Evolutionary conservation across 2,329 filamentous ascomycete genomes (phyloP), one percentile per base, ranked within the genome.

Genomic region (Aureobasidium sp.): DNA sequence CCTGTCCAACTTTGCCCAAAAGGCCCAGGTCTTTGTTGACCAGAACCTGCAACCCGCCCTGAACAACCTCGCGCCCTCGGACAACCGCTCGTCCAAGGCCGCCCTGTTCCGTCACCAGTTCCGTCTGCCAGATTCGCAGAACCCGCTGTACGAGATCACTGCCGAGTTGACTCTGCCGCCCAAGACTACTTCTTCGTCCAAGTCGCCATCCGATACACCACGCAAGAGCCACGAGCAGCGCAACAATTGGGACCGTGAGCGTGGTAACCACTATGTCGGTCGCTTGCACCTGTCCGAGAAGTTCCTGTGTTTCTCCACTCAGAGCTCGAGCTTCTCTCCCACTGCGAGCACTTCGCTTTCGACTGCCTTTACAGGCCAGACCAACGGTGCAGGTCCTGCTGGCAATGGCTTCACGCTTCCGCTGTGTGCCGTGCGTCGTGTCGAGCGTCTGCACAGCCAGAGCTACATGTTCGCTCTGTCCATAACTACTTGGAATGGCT

Each of bases 341-440:
- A 87, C 88, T 0, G 88, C 93, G 16, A 96, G 86, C 73, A 85
- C 88, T 25, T 87, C 85, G 65, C 87, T 88, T 0, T 92, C 91
- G 25, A 90, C 88, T 50, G 85, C 85, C 62, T 97, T 95, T 76
- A 95, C 91, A 4, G 94, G 92, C 16, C 90, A 96, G 73, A 97
- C 93, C 32, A 89, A 96, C 71, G 91, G 94, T 63, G 90, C 90
- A 27, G 94, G 94, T 0, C 93, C 94, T 3, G 90, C 90, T 61
- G 93, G 92, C 42, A 97, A 97, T 79, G 94, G 94, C 63, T 97
- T 99, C 74, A 97, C 90, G 2, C 85, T 97, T 61, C 94, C 94
- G 5, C 82, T 99, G 27, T 97, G 90, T 74, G 89, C 91, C 58
- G 93, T 99, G 68, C 84, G 94, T 65, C 83, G 92, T 57, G 94